Evolutionary conservation across 2,329 filamentous ascomycete species (phyloP).

Genomic region (Colletotrichum sp.): DNA sequence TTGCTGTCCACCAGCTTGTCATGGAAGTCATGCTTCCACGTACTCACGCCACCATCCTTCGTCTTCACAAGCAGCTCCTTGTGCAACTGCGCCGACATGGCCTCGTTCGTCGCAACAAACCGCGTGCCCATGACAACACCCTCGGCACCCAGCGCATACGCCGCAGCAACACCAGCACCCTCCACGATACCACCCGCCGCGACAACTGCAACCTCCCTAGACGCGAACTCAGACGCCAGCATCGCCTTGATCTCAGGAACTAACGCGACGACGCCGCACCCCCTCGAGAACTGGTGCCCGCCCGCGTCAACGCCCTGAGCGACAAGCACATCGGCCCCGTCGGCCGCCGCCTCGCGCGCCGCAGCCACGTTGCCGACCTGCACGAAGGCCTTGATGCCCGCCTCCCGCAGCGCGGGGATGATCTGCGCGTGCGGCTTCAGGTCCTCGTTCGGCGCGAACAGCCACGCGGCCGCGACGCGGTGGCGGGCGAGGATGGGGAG

Average conservation of each 20-base stretch:
- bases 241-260: conserved; percentile 62
- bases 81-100: conserved; percentile 41
- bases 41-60: conserved; percentile 48
- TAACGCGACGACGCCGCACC: conserved; percentile 59
- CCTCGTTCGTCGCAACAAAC: conserved; percentile 51
- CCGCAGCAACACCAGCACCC: conserved; percentile 59
- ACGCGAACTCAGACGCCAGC: conserved; percentile 41
- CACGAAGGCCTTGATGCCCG: conserved; percentile 57
- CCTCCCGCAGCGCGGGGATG: conserved; percentile 37
- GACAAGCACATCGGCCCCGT: conserved; percentile 63
- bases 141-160: conserved; percentile 54
- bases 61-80: conserved; percentile 46
- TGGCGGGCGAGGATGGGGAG: conserved; percentile 57
- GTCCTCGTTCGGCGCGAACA: conserved; percentile 64
- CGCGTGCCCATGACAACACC: conserved; percentile 50
- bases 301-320: conserved; percentile 69
- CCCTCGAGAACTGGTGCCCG: conserved; percentile 63
- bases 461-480: conserved; percentile 66
- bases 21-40: conserved; percentile 53
- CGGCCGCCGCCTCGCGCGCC: conserved; percentile 52
- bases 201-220: conserved; percentile 45
- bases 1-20: conserved; percentile 41
- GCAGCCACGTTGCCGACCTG: conserved; percentile 66
- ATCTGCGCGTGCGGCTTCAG: conserved; percentile 41
- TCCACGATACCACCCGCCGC: conserved; percentile 67